These are phyloP conservation scores for Pyrenophora teres DNA, from an alignment of 2,329 filamentous ascomycete species.

Conservation along the genomic window DNA sequence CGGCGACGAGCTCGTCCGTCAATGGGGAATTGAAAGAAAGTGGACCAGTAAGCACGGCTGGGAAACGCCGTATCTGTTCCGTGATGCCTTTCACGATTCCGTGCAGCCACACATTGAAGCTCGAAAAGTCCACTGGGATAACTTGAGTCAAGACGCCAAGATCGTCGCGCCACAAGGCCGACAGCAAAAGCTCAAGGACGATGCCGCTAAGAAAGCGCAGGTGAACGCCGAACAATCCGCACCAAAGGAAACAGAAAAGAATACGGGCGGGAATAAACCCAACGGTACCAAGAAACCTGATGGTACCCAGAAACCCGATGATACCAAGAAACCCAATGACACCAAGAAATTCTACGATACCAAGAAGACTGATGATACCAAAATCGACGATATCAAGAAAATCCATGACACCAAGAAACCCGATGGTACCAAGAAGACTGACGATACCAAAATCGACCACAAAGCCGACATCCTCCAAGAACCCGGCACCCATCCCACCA, in stretches of 20 bases:
- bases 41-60: constrained; percentile 43
- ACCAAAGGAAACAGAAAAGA: not conserved
- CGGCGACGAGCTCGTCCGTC: constrained; percentile 25
- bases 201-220: constrained; percentile 5
- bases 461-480: constrained; percentile 4
- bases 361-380: too few relatives aligned
- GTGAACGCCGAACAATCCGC: not conserved
- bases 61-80: constrained; percentile 40
- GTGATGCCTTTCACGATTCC: constrained; percentile 40
- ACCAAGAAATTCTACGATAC: too few relatives aligned
- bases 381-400: too few relatives aligned
- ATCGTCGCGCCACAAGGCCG: constrained; percentile 23
- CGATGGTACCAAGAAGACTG: not conserved
- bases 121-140: constrained; percentile 44
- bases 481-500: not conserved
- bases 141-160: constrained; percentile 27
- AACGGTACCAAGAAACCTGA: not conserved
- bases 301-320: not conserved
- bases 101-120: constrained; percentile 37
- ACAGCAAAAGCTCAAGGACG: constrained; percentile 22
- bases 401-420: too few relatives aligned
- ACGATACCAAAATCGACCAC: not conserved
- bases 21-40: constrained; percentile 40
- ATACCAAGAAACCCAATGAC: too few relatives aligned
- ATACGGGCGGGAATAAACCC: too few relatives aligned